Conservation (phyloP, 1,284 basidiomycete genomes). For the Flammula alnicola region DNA sequence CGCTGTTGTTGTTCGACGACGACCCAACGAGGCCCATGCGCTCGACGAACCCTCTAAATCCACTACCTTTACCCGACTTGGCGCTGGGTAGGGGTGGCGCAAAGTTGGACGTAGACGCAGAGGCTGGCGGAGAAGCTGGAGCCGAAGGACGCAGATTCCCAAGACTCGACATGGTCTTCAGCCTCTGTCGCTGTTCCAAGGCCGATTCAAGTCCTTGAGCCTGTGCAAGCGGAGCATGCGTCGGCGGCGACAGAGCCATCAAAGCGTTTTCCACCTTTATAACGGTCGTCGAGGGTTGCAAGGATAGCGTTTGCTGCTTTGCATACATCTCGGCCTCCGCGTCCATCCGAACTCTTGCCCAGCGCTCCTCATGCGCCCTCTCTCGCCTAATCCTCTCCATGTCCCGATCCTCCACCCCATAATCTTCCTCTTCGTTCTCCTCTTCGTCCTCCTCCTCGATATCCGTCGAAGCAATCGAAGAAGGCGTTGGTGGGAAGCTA, state of each 20-base stretch:
- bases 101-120: constrained; percentile 4
- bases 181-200: constrained; percentile 3
- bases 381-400: constrained; percentile 4
- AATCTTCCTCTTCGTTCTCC: constrained; percentile 13
- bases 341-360: constrained; percentile 2
- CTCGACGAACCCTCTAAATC: constrained; percentile 23
- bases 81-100: constrained; percentile 1
- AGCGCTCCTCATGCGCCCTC: constrained; percentile 17
- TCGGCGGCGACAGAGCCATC: no score
- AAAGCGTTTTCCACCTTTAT: no score
- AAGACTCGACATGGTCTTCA: constrained; percentile 14
- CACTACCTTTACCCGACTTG: constrained; percentile 9
- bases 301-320: background rate
- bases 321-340: background rate
- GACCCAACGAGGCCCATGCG: constrained; percentile 17
- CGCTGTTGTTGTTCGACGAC: background rate
- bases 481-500: constrained; percentile 11
- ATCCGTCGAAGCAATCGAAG: constrained; percentile 10
- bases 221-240: no score
- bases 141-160: background rate
- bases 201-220: no score
- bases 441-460: constrained; percentile 14
- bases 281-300: no score
- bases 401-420: constrained; percentile 13
- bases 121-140: background rate